Evolutionary conservation across 1,284 basidiomycete genomes (phyloP).

Genomic region (Ustanciosporium gigantosporum): DNA sequence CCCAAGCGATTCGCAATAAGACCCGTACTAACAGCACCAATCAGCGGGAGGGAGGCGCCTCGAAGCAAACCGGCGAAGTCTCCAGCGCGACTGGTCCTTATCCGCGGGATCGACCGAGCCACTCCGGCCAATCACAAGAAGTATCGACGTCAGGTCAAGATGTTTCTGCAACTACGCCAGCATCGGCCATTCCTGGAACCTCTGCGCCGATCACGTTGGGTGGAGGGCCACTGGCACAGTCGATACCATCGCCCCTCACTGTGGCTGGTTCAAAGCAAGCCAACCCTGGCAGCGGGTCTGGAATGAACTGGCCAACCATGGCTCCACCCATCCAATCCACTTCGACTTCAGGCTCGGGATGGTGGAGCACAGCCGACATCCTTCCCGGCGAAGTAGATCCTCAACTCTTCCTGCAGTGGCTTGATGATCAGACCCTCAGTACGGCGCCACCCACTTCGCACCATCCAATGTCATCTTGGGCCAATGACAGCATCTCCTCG

Average conservation of each 20-base stretch:
- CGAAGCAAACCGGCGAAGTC: constrained; percentile 1
- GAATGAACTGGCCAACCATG: background rate
- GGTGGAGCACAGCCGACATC: constrained; percentile 41
- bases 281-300: background rate
- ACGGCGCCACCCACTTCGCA: constrained; percentile 29
- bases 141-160: background rate
- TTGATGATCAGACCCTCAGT: constrained; percentile 35
- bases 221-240: background rate
- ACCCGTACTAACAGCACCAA: background rate
- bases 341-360: constrained; percentile 20
- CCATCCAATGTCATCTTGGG: constrained; percentile 31
- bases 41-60: background rate
- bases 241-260: background rate
- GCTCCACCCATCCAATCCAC: constrained; percentile 3
- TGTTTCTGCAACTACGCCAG: background rate
- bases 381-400: constrained; percentile 39
- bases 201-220: background rate
- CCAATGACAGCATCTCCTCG: constrained; percentile 1
- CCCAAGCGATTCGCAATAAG: constrained; percentile 4
- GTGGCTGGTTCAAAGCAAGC: background rate
- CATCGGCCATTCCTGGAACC: background rate
- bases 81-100: background rate
- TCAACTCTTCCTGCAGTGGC: constrained; percentile 35
- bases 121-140: background rate
- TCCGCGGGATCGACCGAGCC: no score